Base-by-base conservation (phyloP, 164 flowering plant species). In the Taxillus chinensis region DNA sequence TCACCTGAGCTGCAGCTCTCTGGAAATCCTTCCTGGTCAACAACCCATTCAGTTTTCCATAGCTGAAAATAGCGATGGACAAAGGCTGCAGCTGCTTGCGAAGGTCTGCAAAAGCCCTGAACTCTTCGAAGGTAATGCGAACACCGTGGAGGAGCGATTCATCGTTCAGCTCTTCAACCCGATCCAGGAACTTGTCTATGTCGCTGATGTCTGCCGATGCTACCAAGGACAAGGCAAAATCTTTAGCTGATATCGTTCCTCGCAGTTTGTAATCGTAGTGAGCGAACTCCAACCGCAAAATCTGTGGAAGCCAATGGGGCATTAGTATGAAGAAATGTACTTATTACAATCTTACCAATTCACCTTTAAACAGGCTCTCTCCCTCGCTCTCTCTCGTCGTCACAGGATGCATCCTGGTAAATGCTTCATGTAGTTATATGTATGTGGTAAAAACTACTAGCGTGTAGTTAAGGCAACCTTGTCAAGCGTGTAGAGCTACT, bases 191-290 rank as follows among this genome's bases (percentile, higher is more conserved):
- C 67, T 64, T 80, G 74, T 73, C 65, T 61, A 90, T 68, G 52
- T 85, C 87, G 51, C 68, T 79, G 77, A 85, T 74, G 66, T 91
- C 97, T 43, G 99, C 99, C 61, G 99, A 82, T 68, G 96, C 96
- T 73, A 95, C 90, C 90, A 91, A 75, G 15, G 96, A 91, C 70
- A 95, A 64, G 13, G 90, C 96, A 82, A 95, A 95, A 73, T 95
- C 99, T 71, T 74, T 86, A 1, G 93, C 96, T 38, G 93, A 83
- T 74, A 95, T 89, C 17, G 81, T 78, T 67, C 89, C 89, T 49
- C 75, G 74, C 61, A 46, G 56, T 71, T 86, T 85, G 75, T 71
- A 85, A 66, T 91, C 96, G 71, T 95, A 95, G 68, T 95, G 97
- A 9, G 80, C 79, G 73, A 91, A 95, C 71, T 95, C 99, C 83